Conservation (phyloP, 345 rosid species). For the Euclidium syriacum region DNA sequence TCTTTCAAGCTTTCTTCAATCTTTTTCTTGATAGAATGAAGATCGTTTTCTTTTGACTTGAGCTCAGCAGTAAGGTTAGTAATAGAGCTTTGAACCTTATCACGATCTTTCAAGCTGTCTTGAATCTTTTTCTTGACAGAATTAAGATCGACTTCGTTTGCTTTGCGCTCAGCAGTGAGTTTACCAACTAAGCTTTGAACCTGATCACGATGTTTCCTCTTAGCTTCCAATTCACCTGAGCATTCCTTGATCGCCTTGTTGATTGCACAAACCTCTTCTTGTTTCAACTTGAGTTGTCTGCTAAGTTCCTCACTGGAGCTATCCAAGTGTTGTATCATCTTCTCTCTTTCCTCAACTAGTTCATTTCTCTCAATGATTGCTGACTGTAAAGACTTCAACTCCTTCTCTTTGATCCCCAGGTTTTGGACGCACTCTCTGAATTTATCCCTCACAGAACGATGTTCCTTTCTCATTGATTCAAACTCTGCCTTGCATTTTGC, state of each 20-base stretch:
- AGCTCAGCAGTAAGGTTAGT: slow-evolving; percentile 18
- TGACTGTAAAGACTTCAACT: slow-evolving; percentile 16
- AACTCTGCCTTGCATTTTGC: too few species aligned
- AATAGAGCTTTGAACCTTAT: slow-evolving; percentile 16
- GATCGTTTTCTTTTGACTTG: slow-evolving; percentile 20
- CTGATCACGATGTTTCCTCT: neutral
- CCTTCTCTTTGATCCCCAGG: slow-evolving; percentile 24
- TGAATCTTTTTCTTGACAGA: slow-evolving; percentile 12
- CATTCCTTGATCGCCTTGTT: slow-evolving; percentile 6
- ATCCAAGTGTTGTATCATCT: slow-evolving; percentile 21
- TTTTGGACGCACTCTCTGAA: too few species aligned
- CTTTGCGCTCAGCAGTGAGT: slow-evolving; percentile 16
- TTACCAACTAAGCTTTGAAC: slow-evolving; percentile 17
- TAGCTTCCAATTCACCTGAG: slow-evolving; percentile 5
- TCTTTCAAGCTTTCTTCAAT: slow-evolving; percentile 10
- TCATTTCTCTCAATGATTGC: too few species aligned
- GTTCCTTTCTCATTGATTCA: slow-evolving; percentile 20
- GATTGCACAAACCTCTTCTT: slow-evolving; percentile 15
- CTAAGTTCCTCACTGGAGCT: slow-evolving; percentile 18
- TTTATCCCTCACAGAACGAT: slow-evolving; percentile 1
- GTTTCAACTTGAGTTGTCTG: slow-evolving; percentile 13
- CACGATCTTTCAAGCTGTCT: slow-evolving; percentile 5
- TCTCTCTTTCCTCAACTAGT: slow-evolving; percentile 13
- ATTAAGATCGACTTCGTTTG: slow-evolving; percentile 20
- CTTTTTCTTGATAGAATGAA: slow-evolving; percentile 10